Evolutionary conservation across 1,139 yeast species (phyloP).

Genomic region (Zhuliangozyma blackwelliae): DNA sequence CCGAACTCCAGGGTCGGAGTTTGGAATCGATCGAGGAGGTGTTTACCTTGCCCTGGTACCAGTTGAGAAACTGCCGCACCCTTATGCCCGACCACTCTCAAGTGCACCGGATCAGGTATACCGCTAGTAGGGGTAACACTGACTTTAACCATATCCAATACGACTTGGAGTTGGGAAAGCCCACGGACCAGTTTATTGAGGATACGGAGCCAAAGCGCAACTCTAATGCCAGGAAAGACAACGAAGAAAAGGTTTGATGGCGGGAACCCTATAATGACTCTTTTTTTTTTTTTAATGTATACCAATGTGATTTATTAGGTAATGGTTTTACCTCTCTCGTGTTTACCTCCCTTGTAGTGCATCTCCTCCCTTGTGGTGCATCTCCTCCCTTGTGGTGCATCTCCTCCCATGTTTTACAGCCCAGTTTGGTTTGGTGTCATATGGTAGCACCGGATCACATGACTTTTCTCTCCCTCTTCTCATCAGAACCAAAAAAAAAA

Average conservation of each 20-base stretch:
- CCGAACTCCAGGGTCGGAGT: slow-evolving; percentile 51
- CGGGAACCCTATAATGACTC: no score
- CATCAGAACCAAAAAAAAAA: no score
- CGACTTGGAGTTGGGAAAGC: slow-evolving; percentile 13
- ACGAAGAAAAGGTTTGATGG: slow-evolving; percentile 5
- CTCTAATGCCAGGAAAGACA: slow-evolving; percentile 2
- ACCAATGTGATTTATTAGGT: no score
- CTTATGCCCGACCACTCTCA: slow-evolving; percentile 54
- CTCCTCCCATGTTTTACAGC: no score
- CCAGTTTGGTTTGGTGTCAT: no score
- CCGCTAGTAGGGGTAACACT: slow-evolving; percentile 17
- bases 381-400: no score
- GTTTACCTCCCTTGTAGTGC: no score
- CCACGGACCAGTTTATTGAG: slow-evolving; percentile 12
- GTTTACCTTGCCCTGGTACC: slow-evolving; percentile 56
- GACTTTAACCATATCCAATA: slow-evolving; percentile 18
- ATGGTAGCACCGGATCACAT: no score
- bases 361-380: no score
- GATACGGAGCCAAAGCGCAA: slow-evolving; percentile 4
- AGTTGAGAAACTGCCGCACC: slow-evolving; percentile 47
- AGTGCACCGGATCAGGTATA: slow-evolving; percentile 25
- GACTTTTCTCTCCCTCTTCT: no score
- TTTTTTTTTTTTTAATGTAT: no score
- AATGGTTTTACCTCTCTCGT: no score
- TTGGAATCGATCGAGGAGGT: slow-evolving; percentile 57